Evolutionary conservation across 352 stramenopile genomes (phyloP), one percentile per base, ranked within the genome.

Genomic region (Pythium catenulatum): DNA sequence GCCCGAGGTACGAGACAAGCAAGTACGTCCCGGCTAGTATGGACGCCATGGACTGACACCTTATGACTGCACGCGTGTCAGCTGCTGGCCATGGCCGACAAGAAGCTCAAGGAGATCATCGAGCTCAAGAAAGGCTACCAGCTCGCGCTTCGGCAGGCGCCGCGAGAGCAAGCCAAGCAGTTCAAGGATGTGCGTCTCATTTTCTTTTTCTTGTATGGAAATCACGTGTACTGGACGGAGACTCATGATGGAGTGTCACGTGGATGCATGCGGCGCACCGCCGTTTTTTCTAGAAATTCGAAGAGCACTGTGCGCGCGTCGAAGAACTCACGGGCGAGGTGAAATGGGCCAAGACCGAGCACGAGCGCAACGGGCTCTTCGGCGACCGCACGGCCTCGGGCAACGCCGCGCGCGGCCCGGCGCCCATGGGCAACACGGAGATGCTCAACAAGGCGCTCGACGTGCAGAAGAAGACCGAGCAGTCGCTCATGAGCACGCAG

Each of bases 251-350:
- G n/a, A n/a, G n/a, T n/a, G n/a, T n/a, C n/a, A n/a, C n/a, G n/a
- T n/a, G n/a, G n/a, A n/a, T n/a, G n/a, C n/a, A n/a, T n/a, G n/a
- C n/a, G n/a, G n/a, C n/a, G n/a, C n/a, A n/a, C n/a, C n/a, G n/a
- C n/a, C n/a, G n/a, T n/a, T n/a, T n/a, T n/a, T n/a, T n/a, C n/a
- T 70, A 98, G 95, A 97, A 95, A 96, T 97, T 97, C 81, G 93
- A 97, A 21, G 93, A 97, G 77, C 94, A 96, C 76, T 94, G 87
- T n/a, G 89, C 92, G 48, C 91, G 95, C 1, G 94, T 97, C 3
- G 95, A 97, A 87, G 93, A 97, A 79, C 93, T 98, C 45, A 95
- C 89, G 6, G 90, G 94, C 52, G 95, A 98, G 78, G 95, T 97
- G 32, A 93, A 94, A 41, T 97, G 94, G 94, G 94, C 94, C 13